These are phyloP conservation scores for Phtheirospermum japonicum DNA, from an alignment of 257 asterid genomes.

Conservation along the genomic window DNA sequence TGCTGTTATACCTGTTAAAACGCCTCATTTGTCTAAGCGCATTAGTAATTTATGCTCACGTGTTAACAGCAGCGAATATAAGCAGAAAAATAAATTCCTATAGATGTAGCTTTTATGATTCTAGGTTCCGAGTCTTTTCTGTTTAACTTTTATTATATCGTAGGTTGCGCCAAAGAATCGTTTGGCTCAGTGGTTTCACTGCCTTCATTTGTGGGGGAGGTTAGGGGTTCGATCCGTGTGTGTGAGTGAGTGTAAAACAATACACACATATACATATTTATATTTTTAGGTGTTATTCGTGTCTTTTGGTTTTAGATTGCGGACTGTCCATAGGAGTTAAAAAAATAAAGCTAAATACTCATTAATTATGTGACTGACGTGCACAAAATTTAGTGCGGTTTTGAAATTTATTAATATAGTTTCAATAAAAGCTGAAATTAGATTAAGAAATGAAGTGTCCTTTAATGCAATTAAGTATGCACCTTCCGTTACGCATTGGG, in stretches of 20 bases:
- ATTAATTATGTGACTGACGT: not conserved
- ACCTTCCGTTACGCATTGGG: not conserved
- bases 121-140: not conserved
- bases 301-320: constrained; percentile 12
- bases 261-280: not conserved
- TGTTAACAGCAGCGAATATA: constrained; percentile 7
- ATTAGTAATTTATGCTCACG: not conserved
- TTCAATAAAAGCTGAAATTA: not conserved
- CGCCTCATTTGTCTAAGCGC: constrained; percentile 7
- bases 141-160: not conserved
- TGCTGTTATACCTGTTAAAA: constrained; percentile 17
- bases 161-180: not conserved
- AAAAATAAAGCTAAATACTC: constrained; percentile 2
- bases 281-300: constrained; percentile 2
- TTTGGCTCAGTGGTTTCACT: not conserved
- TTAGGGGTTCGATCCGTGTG: not conserved
- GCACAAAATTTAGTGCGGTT: constrained; percentile 9
- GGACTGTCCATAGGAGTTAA: constrained; percentile 2
- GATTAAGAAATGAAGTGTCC: not conserved
- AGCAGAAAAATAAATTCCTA: constrained; percentile 16
- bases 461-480: constrained; percentile 12
- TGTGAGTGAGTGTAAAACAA: not conserved
- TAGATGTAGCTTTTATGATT: not conserved
- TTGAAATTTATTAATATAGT: not conserved
- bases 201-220: not conserved